Percentiles rank a stretch among this genome's conserved stretches.
phyloP scores from a whole-genome alignment of 164 flowering plant species.

The Tetracentron sinense region DNA sequence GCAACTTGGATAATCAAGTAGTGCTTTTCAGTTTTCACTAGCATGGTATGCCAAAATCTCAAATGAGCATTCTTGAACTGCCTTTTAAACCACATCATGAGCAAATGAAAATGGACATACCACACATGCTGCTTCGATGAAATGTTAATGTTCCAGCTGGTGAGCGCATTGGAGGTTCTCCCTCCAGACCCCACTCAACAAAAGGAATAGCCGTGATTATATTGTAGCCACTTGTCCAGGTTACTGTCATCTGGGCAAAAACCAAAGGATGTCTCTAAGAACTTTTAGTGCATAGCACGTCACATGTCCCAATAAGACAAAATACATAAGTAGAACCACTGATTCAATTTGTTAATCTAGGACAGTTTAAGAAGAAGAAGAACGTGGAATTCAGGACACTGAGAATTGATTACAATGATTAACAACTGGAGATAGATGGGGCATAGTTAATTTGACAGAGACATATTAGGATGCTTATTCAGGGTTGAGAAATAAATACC shows the following conservation, averaged over 20 bases:
- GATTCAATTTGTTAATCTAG: no score
- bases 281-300: background rate
- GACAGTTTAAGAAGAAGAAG: background rate
- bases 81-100: background rate
- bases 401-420: no score
- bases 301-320: background rate
- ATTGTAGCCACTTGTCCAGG: slow-evolving; percentile 91
- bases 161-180: slow-evolving; percentile 27
- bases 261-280: background rate
- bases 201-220: slow-evolving; percentile 64
- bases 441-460: background rate
- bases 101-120: slow-evolving; percentile 29
- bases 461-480: no score
- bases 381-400: background rate
- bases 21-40: background rate
- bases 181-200: slow-evolving; percentile 57
- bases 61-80: background rate
- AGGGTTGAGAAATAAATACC: background rate
- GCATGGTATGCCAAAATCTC: background rate
- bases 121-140: slow-evolving; percentile 60
- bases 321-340: background rate
- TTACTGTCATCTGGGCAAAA: slow-evolving; percentile 63
- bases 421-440: background rate
- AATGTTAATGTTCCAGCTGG: slow-evolving; percentile 76
- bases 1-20: background rate